Base-by-base conservation (phyloP, 164 flowering plant genomes). In the Dillenia suffruticosa region DNA sequence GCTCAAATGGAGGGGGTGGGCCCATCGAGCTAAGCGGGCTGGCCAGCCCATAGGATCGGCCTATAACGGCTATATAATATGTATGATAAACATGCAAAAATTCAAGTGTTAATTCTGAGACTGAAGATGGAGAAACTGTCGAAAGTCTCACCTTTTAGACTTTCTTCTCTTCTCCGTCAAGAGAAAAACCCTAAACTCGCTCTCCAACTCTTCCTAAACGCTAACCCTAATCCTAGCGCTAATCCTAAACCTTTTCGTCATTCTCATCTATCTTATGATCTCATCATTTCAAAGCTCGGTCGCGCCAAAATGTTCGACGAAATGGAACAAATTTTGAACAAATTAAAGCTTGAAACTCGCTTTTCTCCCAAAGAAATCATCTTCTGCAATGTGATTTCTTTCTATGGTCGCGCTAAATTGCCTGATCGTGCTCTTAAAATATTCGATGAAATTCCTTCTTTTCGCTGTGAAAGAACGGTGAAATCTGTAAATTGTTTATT, bases 201-300 rank as follows among this genome's bases (percentile, higher is more conserved):
- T 26, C 74, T 83, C 13, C 65, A 74, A 1, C 84, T 88, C 74
- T 88, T 86, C 81, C 77, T 56, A 46, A 82, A 80, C 78, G 92
- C 87, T 9, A 81, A 76, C 52, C 80, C 83, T 8, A 15, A 62
- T 51, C 59, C 68, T 9, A 44, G 51, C 24, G 17, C 76, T 11
- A 61, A 72, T 12, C 58, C 47, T 8, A 82, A 85, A 62, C 81
- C 92, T 64, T 85, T 82, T 66, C 82, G 79, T 7, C 69, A 81
- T 77, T 70, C 82, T 49, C 76, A 69, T 26, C 87, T 77, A 53
- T 75, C 83, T 58, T 87, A 88, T 69, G 92, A 91, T 53, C 79
- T 89, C 78, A 85, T 88, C 74, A 79, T 91, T 77, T 71, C 82
- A 63, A 89, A 83, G 76, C 94, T 92, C 55, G 92, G 87, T 55